A percentile compares a stretch with the other conserved stretches of the same genome.
Evolutionary conservation across 306 rosid genomes (phyloP).

Genomic region (Quercus rubra): DNA sequence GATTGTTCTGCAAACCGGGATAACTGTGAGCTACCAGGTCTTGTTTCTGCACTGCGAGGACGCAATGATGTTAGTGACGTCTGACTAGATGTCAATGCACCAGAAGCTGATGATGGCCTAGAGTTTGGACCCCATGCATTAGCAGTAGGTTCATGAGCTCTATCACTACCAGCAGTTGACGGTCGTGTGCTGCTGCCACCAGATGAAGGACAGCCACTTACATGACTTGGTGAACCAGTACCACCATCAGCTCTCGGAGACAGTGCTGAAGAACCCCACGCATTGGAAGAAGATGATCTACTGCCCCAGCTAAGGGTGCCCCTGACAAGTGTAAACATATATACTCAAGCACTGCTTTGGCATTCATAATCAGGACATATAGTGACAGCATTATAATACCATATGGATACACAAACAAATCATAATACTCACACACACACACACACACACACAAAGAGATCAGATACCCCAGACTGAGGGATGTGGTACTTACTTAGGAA

Average conservation of each 20-base stretch:
- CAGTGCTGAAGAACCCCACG: constrained; percentile 80
- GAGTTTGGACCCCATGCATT: constrained; percentile 79
- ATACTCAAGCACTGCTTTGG: not conserved
- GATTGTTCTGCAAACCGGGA: constrained; percentile 87
- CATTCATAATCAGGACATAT: not conserved
- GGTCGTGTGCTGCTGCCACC: constrained; percentile 94
- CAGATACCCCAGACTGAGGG: not conserved
- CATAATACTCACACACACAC: not conserved
- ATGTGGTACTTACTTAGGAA: constrained; percentile 78
- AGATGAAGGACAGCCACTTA: constrained; percentile 83
- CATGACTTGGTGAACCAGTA: constrained; percentile 69
- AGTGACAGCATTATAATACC: constrained; percentile 4
- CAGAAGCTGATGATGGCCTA: constrained; percentile 96
- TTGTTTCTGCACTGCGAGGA: constrained; percentile 95
- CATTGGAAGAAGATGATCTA: constrained; percentile 78
- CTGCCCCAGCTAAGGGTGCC: constrained; percentile 96
- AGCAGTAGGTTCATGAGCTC: constrained; percentile 55
- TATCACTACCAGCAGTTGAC: constrained; percentile 91
- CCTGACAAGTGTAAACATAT: constrained; percentile 37
- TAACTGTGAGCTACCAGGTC: constrained; percentile 94
- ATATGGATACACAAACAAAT: constrained; percentile 3
- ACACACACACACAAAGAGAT: not conserved
- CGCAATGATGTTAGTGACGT: constrained; percentile 66
- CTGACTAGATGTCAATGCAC: constrained; percentile 68
- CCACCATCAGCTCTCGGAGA: constrained; percentile 86